These are phyloP conservation scores for Botrytis pseudocinerea DNA, from an alignment of 2,329 filamentous ascomycete species.

Conservation along the genomic window DNA sequence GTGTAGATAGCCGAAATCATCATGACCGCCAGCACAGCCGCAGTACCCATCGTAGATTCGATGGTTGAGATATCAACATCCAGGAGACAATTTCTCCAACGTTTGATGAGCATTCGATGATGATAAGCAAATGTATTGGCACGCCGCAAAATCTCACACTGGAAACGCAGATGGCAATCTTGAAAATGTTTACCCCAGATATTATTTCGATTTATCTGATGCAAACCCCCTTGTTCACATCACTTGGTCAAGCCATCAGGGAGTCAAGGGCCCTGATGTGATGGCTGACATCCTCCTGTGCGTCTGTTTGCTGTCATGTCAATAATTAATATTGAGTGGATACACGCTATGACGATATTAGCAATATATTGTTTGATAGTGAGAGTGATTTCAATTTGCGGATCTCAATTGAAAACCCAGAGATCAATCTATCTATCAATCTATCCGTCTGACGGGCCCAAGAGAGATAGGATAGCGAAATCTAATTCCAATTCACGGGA, in stretches of 20 bases:
- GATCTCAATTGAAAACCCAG: background rate
- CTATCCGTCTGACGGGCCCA: background rate
- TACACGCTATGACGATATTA: slow-evolving; percentile 16
- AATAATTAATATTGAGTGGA: slow-evolving; percentile 3
- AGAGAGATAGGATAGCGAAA: background rate
- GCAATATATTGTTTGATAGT: slow-evolving; percentile 1
- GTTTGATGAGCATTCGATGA: background rate
- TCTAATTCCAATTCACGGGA: background rate
- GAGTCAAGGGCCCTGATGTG: background rate
- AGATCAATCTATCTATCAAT: background rate
- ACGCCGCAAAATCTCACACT: background rate
- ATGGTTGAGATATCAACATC: background rate
- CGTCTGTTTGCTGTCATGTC: slow-evolving; percentile 9
- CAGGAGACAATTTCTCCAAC: background rate
- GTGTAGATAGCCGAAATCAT: background rate
- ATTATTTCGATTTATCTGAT: background rate
- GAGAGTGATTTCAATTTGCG: slow-evolving; percentile 11
- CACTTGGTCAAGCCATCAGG: slow-evolving; percentile 1
- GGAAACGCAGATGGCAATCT: background rate
- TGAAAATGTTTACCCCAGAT: slow-evolving; percentile 14
- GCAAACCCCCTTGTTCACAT: slow-evolving; percentile 13
- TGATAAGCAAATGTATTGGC: slow-evolving; percentile 4
- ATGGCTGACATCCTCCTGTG: background rate
- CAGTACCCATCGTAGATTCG: background rate
- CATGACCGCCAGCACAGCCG: background rate